phyloP scores from a whole-genome alignment of 139 green algal genomes.

The Nannochloris sp. region DNA sequence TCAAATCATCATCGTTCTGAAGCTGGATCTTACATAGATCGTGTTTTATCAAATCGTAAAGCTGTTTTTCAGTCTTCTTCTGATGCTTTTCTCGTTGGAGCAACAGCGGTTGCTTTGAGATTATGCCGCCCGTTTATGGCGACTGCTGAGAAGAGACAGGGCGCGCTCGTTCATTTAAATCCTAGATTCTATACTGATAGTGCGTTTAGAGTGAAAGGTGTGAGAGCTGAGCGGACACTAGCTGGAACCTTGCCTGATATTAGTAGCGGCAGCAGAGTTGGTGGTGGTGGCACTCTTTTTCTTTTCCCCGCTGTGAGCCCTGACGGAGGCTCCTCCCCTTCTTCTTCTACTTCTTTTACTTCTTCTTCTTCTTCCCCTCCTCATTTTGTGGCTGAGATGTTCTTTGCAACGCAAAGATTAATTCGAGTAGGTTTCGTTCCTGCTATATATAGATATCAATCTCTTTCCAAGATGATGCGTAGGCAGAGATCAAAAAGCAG shows the following conservation, averaged over 20 bases:
- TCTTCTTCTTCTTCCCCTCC: constrained; percentile 10
- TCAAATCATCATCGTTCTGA: neutral
- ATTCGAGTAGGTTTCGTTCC: constrained; percentile 49
- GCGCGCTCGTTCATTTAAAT: constrained; percentile 10
- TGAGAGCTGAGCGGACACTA: neutral
- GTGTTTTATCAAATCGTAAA: constrained; percentile 6
- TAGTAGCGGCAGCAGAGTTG: neutral
- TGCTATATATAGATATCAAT: constrained; percentile 20
- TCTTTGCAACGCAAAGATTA: constrained; percentile 57
- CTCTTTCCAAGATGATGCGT: constrained; percentile 14
- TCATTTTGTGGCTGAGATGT: constrained; percentile 65
- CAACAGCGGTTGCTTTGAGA: constrained; percentile 11
- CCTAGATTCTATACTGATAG: constrained; percentile 17
- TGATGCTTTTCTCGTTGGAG: constrained; percentile 29
- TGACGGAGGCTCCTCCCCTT: neutral
- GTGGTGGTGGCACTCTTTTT: neutral
- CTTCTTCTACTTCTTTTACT: constrained; percentile 5
- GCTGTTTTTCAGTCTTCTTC: constrained; percentile 5
- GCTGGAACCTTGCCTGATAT: neutral
- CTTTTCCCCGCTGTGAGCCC: constrained; percentile 12
- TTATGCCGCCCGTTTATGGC: constrained; percentile 37
- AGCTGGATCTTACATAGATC: constrained; percentile 12
- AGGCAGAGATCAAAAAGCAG: too few species aligned
- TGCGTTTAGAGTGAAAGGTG: neutral
- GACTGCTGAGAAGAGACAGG: constrained; percentile 18